Evolutionary conservation across 352 stramenopile genomes (phyloP), one percentile per base, ranked within the genome.

Genomic region (Pythium guiyangense): DNA sequence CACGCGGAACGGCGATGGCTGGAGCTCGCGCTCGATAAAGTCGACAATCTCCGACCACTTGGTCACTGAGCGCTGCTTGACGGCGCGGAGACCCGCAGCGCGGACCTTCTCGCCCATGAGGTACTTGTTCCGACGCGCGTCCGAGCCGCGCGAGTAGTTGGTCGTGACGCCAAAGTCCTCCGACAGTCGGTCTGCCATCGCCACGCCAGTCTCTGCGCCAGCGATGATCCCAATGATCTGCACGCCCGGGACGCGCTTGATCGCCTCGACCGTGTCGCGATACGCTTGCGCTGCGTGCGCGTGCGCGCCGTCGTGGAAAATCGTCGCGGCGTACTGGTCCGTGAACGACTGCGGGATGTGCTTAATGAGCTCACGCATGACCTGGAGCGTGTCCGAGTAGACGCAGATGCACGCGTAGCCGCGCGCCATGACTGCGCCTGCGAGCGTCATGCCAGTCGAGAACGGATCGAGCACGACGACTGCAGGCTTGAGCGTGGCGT

Each of bases 401-500:
- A 91, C 67, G 59, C 77, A 86, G 59, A 93, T 61, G 64, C 71
- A 84, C 2, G 73, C 79, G 64, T 94, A 98, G 29, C 93, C 95
- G 44, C 88, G 84, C 51, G 77, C 84, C 48, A 87, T 57, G 2
- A 94, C 88, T 58, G 94, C 86, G 57, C 97, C 74, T 1, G 89
- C 94, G 26, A 99, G 67, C 47, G 97, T 84, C 67, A 89, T 94
- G 58, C 94, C 96, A 48, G 95, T 98, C 0, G 89, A 97, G 71
- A 98, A 98, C 6, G 96, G 94, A 64, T 98, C 93, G 11, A 99
- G 87, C 35, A 98, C 73, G n/a, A 98, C 90, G 14, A 98, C 79
- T 10, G 86, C 84, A n/a, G 82, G 50, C 51, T 66, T 67, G 29
- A 42, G 51, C 10, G 64, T 58, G 6, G 54, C 57, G 42, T 74